These are phyloP conservation scores for Tetratostichococcus sp. DNA, from an alignment of 139 green algal species.

Conservation along the genomic window DNA sequence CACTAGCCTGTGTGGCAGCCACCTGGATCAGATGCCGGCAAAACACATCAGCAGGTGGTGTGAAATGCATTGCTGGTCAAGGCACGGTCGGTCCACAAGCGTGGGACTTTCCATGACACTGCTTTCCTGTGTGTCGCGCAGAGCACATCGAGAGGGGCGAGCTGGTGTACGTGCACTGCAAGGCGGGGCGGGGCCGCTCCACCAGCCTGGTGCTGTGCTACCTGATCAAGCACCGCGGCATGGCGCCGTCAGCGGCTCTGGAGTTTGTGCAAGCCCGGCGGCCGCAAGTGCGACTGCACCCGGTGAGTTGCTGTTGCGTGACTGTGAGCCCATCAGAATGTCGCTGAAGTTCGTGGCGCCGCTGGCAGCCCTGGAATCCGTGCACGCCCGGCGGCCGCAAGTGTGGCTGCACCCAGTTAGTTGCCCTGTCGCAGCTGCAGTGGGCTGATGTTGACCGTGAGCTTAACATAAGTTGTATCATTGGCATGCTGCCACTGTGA, in stretches of 20 bases:
- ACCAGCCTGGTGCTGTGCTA: conserved; percentile 25
- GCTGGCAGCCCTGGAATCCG: conserved; percentile 1
- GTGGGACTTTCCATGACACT: too few relatives aligned
- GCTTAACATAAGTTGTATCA: too few relatives aligned
- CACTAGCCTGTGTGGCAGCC: too few relatives aligned
- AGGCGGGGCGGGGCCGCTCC: conserved; percentile 17
- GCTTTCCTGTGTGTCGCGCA: neutral
- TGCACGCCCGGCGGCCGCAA: conserved; percentile 10
- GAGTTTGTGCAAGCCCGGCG: conserved; percentile 10
- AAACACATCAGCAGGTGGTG: too few relatives aligned
- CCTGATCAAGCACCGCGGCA: conserved; percentile 1
- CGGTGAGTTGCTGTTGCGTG: neutral
- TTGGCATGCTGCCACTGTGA: conserved; percentile 2
- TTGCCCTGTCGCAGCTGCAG: too few relatives aligned
- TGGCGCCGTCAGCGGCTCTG: conserved; percentile 7
- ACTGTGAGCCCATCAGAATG: too few relatives aligned
- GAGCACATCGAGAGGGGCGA: neutral
- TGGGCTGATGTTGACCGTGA: too few relatives aligned
- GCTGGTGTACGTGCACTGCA: conserved; percentile 25
- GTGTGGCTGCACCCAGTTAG: neutral
- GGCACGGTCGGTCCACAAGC: too few relatives aligned
- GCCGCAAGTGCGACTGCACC: neutral
- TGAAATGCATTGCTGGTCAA: too few relatives aligned
- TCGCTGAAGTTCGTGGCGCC: too few relatives aligned
- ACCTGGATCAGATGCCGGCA: too few relatives aligned